Base-by-base conservation (phyloP, 2,329 filamentous ascomycete genomes). In the Didymella segeticola region DNA sequence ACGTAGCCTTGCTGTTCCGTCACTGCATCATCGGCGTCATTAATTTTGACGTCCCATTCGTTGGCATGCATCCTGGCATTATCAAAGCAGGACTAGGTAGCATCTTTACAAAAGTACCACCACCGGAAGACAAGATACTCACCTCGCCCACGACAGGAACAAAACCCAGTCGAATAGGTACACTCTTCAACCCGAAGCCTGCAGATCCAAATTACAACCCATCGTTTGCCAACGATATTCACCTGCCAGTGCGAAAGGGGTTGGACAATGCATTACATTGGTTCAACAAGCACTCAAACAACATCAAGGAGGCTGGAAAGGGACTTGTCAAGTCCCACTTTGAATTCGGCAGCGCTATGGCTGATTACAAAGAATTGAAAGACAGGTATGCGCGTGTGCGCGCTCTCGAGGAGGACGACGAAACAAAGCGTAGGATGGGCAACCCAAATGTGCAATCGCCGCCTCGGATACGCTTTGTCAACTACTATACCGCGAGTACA, bases 401-500 rank as follows among this genome's bases (percentile, higher is more conserved):
- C 47, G 83, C 82, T 1, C 77, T 96, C 9, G 91, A 96, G 69
- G 87, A 90, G 66, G 83, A 90, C 51, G 85, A 88, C 12, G 77
- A 79, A 34, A 69, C 61, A 36, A 73, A 46, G 50, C 62, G 67
- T 54, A 69, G 49, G 60, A 68, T 61, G 27, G 68, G 54, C 30
- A 68, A 67, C 62, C 70, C 60, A n/a, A 64, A 56, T 19, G 59
- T 61, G 43, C 63, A 45, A 39, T 67, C 57, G 59, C 77, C 77
- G 2, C 77, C 79, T 2, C 80, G 88, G 46, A 84, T 95, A 10
- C 83, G 91, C 14, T 96, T 96, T 66, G 81, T 91, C 52, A 96
- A 96, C 69, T 96, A 96, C 71, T 96, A 93, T 70, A 96, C 92
- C 1, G 83, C 89, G n/a, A 92, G 89, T 61, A 88, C 89, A 9